Evolutionary conservation across 2,329 filamentous ascomycete genomes (phyloP).

Genomic region (Ascochyta lentis): DNA sequence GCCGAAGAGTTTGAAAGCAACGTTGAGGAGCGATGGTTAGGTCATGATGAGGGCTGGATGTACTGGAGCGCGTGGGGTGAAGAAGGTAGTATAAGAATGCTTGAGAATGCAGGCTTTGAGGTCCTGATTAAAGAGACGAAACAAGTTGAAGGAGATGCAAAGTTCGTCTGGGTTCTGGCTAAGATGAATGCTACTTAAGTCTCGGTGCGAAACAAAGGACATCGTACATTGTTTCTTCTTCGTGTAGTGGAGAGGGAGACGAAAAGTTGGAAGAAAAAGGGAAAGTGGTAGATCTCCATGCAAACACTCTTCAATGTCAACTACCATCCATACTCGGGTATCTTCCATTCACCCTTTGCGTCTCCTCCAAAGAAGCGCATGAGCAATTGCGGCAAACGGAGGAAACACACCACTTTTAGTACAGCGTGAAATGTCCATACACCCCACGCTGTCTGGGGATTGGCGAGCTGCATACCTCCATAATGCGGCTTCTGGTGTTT

Average conservation of each 20-base stretch:
- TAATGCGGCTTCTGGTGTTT: slow-evolving; percentile 18
- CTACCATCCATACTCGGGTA: slow-evolving; percentile 25
- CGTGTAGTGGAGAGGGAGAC: neutral
- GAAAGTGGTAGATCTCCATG: too few species aligned
- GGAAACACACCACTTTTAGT: slow-evolving; percentile 14
- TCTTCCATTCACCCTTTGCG: slow-evolving; percentile 15
- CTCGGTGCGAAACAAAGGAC: neutral
- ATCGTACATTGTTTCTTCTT: neutral
- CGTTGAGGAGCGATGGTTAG: slow-evolving; percentile 43
- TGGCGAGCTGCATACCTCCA: slow-evolving; percentile 32
- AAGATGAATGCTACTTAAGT: slow-evolving; percentile 11
- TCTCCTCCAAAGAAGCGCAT: slow-evolving; percentile 6
- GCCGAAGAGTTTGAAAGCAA: slow-evolving; percentile 24
- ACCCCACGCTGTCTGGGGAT: slow-evolving; percentile 42
- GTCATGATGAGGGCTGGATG: slow-evolving; percentile 43
- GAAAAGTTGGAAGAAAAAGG: neutral
- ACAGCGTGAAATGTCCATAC: slow-evolving; percentile 29
- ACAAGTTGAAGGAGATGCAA: slow-evolving; percentile 28
- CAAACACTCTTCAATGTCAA: neutral
- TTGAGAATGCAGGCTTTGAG: slow-evolving; percentile 37
- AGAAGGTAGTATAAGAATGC: slow-evolving; percentile 40
- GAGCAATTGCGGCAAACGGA: slow-evolving; percentile 7
- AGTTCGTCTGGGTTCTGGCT: slow-evolving; percentile 43
- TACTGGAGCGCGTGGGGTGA: slow-evolving; percentile 53
- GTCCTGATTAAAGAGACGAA: slow-evolving; percentile 32